Evolutionary conservation across 129 eudicot genomes (phyloP).

Genomic region (Saussurea involucrata): DNA sequence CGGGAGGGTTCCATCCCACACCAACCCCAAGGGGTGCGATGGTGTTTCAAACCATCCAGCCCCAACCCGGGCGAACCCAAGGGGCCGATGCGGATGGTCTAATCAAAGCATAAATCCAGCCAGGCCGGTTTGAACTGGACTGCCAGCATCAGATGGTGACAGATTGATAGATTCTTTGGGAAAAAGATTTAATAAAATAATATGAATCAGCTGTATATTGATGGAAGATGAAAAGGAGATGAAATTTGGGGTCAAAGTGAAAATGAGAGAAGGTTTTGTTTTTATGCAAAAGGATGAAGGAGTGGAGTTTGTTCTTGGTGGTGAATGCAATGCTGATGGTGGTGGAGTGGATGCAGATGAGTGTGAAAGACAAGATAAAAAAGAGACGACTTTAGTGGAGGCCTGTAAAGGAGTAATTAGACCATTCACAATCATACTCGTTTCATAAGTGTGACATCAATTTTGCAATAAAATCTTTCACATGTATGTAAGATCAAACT

Average conservation of each 20-base stretch:
- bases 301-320: not conserved
- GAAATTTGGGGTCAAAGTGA: conserved; percentile 16
- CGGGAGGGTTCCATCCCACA: too few relatives aligned
- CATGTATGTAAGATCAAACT: too few relatives aligned
- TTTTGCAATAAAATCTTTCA: too few relatives aligned
- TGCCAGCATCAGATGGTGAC: conserved; percentile 42
- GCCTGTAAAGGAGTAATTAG: conserved; percentile 7
- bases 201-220: not conserved
- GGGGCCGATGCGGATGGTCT: too few relatives aligned
- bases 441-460: too few relatives aligned
- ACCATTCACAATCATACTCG: too few relatives aligned
- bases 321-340: too few relatives aligned
- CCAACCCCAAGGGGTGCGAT: too few relatives aligned
- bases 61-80: too few relatives aligned
- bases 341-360: not conserved
- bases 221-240: too few relatives aligned
- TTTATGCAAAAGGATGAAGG: not conserved
- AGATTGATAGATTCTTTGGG: conserved; percentile 38
- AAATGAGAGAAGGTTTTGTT: not conserved
- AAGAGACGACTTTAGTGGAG: not conserved
- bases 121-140: conserved; percentile 41
- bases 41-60: too few relatives aligned
- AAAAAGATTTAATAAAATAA: conserved; percentile 6
- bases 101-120: conserved; percentile 25
- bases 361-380: not conserved